phyloP scores from a whole-genome alignment of 495 filamentous ascomycete genomes.

The Neurospora sp. region DNA sequence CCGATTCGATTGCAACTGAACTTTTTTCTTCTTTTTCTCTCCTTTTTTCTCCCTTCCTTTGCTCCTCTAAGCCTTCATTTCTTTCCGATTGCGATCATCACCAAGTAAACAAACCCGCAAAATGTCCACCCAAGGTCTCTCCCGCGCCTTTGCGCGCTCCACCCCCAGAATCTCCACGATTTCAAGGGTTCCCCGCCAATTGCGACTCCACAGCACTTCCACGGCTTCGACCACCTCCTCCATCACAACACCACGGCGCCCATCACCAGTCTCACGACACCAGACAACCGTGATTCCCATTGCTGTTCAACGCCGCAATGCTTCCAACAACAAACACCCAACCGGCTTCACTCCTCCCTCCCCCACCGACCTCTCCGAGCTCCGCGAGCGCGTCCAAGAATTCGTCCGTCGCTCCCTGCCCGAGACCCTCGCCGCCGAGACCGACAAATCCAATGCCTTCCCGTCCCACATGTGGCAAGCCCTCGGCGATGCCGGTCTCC shows the following conservation, averaged over 20 bases:
- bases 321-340: conserved; percentile 72
- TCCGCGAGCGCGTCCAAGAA: conserved; percentile 85
- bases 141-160: conserved; percentile 24
- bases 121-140: conserved; percentile 22
- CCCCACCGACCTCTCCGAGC: conserved; percentile 64
- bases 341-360: conserved; percentile 69
- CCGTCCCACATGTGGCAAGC: conserved; percentile 89
- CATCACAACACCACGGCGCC: neutral
- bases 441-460: conserved; percentile 82
- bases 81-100: neutral
- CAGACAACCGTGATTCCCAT: neutral
- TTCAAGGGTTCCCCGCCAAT: conserved; percentile 3
- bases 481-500: conserved; percentile 79
- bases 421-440: conserved; percentile 67
- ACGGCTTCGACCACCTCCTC: conserved; percentile 2
- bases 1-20: neutral
- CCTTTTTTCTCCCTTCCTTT: neutral
- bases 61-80: neutral
- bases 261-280: neutral
- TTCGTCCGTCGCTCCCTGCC: conserved; percentile 82
- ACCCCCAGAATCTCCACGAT: conserved; percentile 1
- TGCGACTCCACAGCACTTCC: conserved; percentile 1
- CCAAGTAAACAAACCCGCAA: neutral
- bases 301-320: conserved; percentile 9
- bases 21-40: neutral